phyloP scores from a whole-genome alignment of 2,329 filamentous ascomycete genomes.

The Paracoccidioides lutzii region DNA sequence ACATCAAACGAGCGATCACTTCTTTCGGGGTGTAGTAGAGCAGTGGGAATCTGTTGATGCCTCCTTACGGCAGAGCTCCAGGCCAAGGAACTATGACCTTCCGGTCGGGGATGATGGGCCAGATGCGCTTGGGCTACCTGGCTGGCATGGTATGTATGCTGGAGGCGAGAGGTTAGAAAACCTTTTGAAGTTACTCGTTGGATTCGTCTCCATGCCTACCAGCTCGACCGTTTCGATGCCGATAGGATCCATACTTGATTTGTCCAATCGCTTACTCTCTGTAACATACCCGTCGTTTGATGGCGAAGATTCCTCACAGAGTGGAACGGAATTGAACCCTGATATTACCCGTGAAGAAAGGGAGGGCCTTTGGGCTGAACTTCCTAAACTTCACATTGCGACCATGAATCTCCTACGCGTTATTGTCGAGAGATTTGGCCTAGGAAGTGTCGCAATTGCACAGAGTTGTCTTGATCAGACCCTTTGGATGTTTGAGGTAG shows the following conservation, averaged over 20 bases:
- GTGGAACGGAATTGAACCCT: conserved; percentile 51
- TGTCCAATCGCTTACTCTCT: conserved; percentile 56
- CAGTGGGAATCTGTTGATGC: conserved; percentile 60
- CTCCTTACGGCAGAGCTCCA: conserved; percentile 20
- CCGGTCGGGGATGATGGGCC: conserved; percentile 26
- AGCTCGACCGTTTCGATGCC: conserved; percentile 54
- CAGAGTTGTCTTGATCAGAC: conserved; percentile 58
- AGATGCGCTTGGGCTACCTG: conserved; percentile 41
- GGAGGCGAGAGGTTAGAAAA: conserved; percentile 57
- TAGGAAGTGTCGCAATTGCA: conserved; percentile 45
- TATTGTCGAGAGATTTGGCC: conserved; percentile 46
- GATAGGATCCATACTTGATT: conserved; percentile 53
- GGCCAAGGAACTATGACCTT: conserved; percentile 24
- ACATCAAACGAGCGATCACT: conserved; percentile 59
- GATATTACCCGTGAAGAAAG: conserved; percentile 69
- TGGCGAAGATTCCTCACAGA: conserved; percentile 24
- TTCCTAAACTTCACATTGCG: conserved; percentile 63
- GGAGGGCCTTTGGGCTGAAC: conserved; percentile 59
- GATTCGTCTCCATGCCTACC: conserved; percentile 52
- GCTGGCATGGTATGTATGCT: conserved; percentile 62
- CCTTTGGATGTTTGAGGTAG: conserved; percentile 53
- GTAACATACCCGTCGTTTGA: conserved; percentile 42
- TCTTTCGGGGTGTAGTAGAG: conserved; percentile 68
- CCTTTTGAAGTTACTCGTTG: conserved; percentile 52
- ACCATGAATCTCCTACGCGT: conserved; percentile 50